These are phyloP conservation scores for Dioscorea zingiberensis DNA, from an alignment of 106 monocot genomes.

Conservation along the genomic window DNA sequence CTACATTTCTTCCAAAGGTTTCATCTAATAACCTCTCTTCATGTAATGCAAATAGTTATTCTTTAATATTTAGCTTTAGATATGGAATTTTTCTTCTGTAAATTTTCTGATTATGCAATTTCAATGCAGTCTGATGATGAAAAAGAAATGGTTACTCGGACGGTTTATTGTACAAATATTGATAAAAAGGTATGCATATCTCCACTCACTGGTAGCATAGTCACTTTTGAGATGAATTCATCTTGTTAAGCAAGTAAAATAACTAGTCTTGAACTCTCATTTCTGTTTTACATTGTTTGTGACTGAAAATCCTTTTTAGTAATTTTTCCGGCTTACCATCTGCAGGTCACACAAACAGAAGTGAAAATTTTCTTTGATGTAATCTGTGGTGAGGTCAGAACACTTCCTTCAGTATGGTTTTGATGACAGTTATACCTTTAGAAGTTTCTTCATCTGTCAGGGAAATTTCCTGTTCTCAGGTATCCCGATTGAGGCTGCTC, in stretches of 20 bases:
- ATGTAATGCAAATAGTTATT: not conserved
- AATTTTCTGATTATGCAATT: not conserved
- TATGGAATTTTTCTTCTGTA: not conserved
- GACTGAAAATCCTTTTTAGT: not conserved
- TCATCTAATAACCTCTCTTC: not conserved
- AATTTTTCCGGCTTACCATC: conserved; percentile 1
- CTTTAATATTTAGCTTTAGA: not conserved
- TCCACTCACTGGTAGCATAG: not conserved
- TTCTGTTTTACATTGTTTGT: too few relatives aligned
- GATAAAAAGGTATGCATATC: conserved; percentile 37
- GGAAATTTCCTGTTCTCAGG: conserved; percentile 15
- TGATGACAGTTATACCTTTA: not conserved
- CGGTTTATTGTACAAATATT: conserved; percentile 57
- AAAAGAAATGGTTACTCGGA: conserved; percentile 43
- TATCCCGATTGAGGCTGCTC: conserved; percentile 50
- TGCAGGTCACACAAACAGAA: conserved; percentile 44
- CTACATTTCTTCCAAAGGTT: conserved; percentile 44
- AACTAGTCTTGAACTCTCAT: not conserved
- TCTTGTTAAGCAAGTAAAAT: not conserved
- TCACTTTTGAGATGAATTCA: not conserved
- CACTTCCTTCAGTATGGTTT: not conserved
- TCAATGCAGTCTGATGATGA: conserved; percentile 46
- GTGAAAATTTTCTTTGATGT: conserved; percentile 38
- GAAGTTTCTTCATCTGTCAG: not conserved
- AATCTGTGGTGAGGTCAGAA: conserved; percentile 42